Base-by-base conservation (phyloP, 768 basidiomycete genomes). In the Solioccasus polychromus region DNA sequence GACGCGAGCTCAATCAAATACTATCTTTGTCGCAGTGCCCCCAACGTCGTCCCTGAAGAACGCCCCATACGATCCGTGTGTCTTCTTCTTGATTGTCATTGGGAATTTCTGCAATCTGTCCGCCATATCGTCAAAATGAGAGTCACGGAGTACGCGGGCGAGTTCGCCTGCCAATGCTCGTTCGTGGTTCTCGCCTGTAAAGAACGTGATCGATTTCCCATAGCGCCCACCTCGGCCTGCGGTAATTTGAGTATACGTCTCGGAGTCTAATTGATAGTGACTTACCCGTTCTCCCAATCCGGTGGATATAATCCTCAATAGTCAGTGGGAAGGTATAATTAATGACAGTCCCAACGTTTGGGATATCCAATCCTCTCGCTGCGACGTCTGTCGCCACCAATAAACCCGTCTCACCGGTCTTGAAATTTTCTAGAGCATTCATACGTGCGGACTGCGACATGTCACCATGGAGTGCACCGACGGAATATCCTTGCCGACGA, bases 281-380 rank as follows among this genome's bases (percentile, higher is more conserved):
- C 63, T 42, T 59, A 87, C 88, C 90, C 2, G 92, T 93, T 48
- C 91, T 77, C 36, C 91, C 91, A 48, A 93, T 92, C 8, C 91
- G 86, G 66, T 93, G 91, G 56, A 92, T 79, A 58, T 87, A 94
- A 70, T 91, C 86, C 70, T 96, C 95, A 38, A 97, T 86, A 2
- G 93, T 97, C 60, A 99, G 72, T 31, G 95, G 95, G 71, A 94
- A 97, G n/a, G 90, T 94, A 60, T 96, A 95, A 69, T 97, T 96
- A 64, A 98, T 81, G 37, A 99, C 96, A 20, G 85, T 79, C 20
- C 82, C 88, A 24, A 99, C 96, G 61, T 95, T 85, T 2, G 96
- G 94, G 58, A 99, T 98, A 72, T 99, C 96, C 52, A 99, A 72
- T 8, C 96, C 96, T 42, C 96, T 82, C 36, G 96, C 93, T 6